Evolutionary conservation across 495 filamentous ascomycete genomes (phyloP).

Genomic region (Chaetomium cochliodes): DNA sequence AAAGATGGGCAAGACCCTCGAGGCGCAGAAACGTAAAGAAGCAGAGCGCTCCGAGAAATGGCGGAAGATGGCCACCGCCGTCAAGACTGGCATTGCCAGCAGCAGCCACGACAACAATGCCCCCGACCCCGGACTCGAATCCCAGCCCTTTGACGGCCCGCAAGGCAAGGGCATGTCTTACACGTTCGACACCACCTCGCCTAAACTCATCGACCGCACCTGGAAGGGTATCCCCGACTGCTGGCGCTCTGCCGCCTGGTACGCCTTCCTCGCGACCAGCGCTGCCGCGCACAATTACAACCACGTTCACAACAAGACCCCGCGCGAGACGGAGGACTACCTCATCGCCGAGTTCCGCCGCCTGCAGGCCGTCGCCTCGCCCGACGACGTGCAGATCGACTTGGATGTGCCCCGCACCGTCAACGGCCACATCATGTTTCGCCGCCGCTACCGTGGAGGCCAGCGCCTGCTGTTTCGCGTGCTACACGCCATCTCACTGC

Average conservation of each 20-base stretch:
- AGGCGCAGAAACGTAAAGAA: constrained; percentile 72
- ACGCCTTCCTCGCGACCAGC: constrained; percentile 83
- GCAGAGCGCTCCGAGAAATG: constrained; percentile 87
- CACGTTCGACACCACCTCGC: constrained; percentile 78
- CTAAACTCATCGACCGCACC: constrained; percentile 83
- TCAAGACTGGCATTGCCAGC: constrained; percentile 36
- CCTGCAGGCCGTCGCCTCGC: constrained; percentile 67
- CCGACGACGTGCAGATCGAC: constrained; percentile 96
- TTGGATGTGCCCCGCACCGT: constrained; percentile 96
- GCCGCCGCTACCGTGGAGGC: constrained; percentile 82
- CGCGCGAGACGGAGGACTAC: constrained; percentile 60
- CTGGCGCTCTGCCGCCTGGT: constrained; percentile 93
- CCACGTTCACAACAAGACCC: not conserved
- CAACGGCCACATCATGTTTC: constrained; percentile 96
- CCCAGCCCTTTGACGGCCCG: not conserved
- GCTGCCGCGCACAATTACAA: constrained; percentile 52
- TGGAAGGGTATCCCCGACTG: constrained; percentile 99
- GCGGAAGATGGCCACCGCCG: constrained; percentile 87
- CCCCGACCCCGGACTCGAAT: not conserved
- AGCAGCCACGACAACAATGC: not conserved
- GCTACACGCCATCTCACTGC: constrained; percentile 82
- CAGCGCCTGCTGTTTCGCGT: constrained; percentile 92
- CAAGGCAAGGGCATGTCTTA: constrained; percentile 82
- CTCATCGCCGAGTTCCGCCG: constrained; percentile 68
- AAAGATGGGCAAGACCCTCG: constrained; percentile 55